A percentile compares a stretch with the other conserved stretches of the same genome.
Conservation (phyloP, 1,139 yeast species). For the Yamadazyma mexicana region DNA sequence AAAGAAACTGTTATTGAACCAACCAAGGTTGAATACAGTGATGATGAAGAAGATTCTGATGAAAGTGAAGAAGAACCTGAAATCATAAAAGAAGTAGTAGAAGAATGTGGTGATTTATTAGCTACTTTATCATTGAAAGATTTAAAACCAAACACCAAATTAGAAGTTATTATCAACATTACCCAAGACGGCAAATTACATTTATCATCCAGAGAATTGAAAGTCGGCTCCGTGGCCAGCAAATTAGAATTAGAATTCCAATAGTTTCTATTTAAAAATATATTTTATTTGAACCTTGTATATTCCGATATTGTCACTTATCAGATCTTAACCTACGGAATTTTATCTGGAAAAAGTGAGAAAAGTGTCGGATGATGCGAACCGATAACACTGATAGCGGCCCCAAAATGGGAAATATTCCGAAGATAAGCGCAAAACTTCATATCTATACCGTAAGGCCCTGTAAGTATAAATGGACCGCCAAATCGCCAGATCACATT, state of each 20-base stretch:
- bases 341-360: too few species aligned
- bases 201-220: slow-evolving; percentile 79
- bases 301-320: too few species aligned
- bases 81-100: slow-evolving; percentile 68
- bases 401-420: neutral
- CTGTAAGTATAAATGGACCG: too few species aligned
- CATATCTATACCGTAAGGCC: too few species aligned
- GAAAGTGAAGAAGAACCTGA: slow-evolving; percentile 65
- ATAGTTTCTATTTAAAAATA: slow-evolving; percentile 5
- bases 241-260: slow-evolving; percentile 44
- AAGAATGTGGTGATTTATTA: slow-evolving; percentile 71
- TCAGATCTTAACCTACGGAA: too few species aligned
- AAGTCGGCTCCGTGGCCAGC: slow-evolving; percentile 60
- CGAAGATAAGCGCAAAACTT: too few species aligned
- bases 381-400: neutral
- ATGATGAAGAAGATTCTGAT: slow-evolving; percentile 35
- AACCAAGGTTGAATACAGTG: slow-evolving; percentile 30
- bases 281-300: too few species aligned
- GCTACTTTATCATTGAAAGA: slow-evolving; percentile 79
- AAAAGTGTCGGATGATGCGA: neutral
- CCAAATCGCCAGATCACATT: too few species aligned
- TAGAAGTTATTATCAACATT: slow-evolving; percentile 82
- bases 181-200: slow-evolving; percentile 82
- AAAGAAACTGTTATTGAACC: slow-evolving; percentile 78
- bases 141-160: slow-evolving; percentile 62